Evolutionary conservation across 805 yeast genomes (phyloP).

Genomic region (Barnettozyma botsteinii): DNA sequence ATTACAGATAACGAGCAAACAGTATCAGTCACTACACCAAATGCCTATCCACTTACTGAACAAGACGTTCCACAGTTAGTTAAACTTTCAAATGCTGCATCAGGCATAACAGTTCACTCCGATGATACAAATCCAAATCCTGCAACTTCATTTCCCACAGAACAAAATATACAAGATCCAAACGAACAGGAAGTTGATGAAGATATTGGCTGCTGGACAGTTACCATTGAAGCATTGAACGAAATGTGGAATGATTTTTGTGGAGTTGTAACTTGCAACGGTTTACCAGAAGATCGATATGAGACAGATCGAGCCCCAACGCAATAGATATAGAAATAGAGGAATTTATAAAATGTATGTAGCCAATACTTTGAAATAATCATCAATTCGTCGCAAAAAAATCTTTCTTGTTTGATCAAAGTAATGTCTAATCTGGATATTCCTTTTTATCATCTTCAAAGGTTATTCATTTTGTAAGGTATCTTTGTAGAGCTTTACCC

Average conservation of each 20-base stretch:
- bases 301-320: background rate
- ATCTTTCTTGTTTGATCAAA: too few species aligned
- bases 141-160: background rate
- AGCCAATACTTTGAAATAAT: too few species aligned
- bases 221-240: background rate
- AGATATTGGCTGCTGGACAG: constrained; percentile 8
- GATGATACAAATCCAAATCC: background rate
- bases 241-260: constrained; percentile 11
- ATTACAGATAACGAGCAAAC: background rate
- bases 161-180: background rate
- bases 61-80: constrained; percentile 5
- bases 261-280: constrained; percentile 1
- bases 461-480: too few species aligned
- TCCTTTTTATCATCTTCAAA: too few species aligned
- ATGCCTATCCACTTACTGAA: constrained; percentile 11
- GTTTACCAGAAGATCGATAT: background rate
- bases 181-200: constrained; percentile 1
- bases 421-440: too few species aligned
- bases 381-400: too few species aligned
- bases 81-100: background rate
- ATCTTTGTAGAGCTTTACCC: too few species aligned
- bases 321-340: background rate
- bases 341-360: too few species aligned
- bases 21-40: constrained; percentile 2
- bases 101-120: background rate